Evolutionary conservation across 2,329 filamentous ascomycete genomes (phyloP), one percentile per base, ranked within the genome.

Genomic region (Scedosporium boydii): DNA sequence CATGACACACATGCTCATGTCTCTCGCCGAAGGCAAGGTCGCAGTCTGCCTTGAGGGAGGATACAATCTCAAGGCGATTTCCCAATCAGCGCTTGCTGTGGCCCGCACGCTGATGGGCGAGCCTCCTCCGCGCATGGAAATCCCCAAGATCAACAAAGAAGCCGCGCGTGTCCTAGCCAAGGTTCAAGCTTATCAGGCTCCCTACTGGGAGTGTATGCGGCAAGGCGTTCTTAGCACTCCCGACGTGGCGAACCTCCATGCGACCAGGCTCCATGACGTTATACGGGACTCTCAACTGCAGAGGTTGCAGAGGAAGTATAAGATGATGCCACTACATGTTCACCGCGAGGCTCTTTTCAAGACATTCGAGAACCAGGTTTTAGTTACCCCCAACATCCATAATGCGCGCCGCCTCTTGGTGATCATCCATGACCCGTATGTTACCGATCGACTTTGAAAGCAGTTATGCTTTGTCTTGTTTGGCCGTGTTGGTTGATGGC

Each of bases 1-100:
- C 71, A 98, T 99, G 95, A 98, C 95, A 16, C 92, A 97, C 71
- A 97, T 98, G 93, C 84, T 99, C 58, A 98, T 97, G 93, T 92
- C 91, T 2, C 80, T 99, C 21, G 93, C 95, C 0, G 82, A 87
- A 55, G 95, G 95, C 29, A 96, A 93, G 71, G 82, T 99, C 14
- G 90, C 91, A 2, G 93, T 97, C 7, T 97, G 93, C 71, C 81
- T 99, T 2, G 95, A 99, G 76, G 95, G 95, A 23, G 95, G 95
- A 7, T 99, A 99, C 75, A 98, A 98, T 69, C 84, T 99, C 26
- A 80, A 86, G 58, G 95, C 95, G 0, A 99, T 99, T 63, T 96
- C 95, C 0, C 87, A 90, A 63, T 98, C 95, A 4, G 93, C 95
- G 1, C 82, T 97, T 4, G 91, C 93, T 2, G 95, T 99, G 1